phyloP scores from a whole-genome alignment of 2,329 filamentous ascomycete genomes.

The Amesomyces nigricolor region DNA sequence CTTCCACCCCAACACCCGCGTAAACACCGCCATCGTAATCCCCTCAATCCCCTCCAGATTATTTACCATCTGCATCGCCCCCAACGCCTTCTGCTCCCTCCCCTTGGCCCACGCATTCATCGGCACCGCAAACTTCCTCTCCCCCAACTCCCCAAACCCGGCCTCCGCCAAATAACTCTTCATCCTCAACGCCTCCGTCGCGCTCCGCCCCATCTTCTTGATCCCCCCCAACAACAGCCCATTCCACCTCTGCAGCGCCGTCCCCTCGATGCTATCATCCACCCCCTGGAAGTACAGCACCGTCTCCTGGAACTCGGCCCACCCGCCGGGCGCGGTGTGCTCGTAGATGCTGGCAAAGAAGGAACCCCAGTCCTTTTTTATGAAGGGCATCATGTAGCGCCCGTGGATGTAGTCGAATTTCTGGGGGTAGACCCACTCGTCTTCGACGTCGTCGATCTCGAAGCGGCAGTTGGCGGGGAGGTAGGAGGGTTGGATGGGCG shows the following conservation, averaged over 20 bases:
- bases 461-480: constrained; percentile 22
- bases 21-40: constrained; percentile 29
- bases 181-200: constrained; percentile 22
- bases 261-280: constrained; percentile 18
- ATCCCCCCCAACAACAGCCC: constrained; percentile 19
- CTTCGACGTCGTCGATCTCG: constrained; percentile 20
- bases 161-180: constrained; percentile 28
- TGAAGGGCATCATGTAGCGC: constrained; percentile 9
- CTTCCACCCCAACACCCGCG: constrained; percentile 26
- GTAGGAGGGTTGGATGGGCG: constrained; percentile 20
- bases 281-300: constrained; percentile 16
- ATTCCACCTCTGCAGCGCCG: constrained; percentile 18
- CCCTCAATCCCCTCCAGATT: constrained; percentile 28
- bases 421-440: constrained; percentile 17
- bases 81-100: constrained; percentile 26
- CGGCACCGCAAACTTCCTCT: constrained; percentile 27
- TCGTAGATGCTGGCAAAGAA: constrained; percentile 15
- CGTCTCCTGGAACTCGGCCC: constrained; percentile 21
- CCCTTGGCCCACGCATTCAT: constrained; percentile 31
- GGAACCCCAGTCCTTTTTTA: constrained; percentile 4
- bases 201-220: constrained; percentile 18
- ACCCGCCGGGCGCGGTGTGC: constrained; percentile 20
- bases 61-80: constrained; percentile 30
- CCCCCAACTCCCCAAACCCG: constrained; percentile 30
- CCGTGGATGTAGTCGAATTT: constrained; percentile 20